Evolutionary conservation across 2,329 filamentous ascomycete species (phyloP).

Genomic region (Didymella sp.): DNA sequence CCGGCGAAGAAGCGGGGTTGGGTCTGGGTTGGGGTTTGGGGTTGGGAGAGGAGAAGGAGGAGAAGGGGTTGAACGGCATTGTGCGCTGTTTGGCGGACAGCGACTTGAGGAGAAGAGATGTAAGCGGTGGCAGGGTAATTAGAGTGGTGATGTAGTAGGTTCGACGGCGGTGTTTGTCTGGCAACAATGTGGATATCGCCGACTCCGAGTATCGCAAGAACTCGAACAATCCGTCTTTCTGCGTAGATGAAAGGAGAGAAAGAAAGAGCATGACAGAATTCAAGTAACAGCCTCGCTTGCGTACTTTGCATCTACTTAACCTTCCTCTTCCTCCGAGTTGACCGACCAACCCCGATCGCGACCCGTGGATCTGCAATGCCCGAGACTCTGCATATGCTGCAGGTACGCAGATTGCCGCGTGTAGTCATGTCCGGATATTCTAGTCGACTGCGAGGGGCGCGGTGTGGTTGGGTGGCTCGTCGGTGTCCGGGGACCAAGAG

Average conservation of each 20-base stretch:
- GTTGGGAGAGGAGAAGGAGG: not conserved
- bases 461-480: slow-evolving; percentile 19
- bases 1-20: slow-evolving; percentile 9
- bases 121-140: no score
- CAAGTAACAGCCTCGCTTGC: not conserved
- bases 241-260: not conserved
- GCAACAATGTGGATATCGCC: not conserved
- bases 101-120: no score
- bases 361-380: slow-evolving; percentile 16
- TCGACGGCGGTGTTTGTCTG: slow-evolving; percentile 6
- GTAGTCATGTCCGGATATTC: slow-evolving; percentile 8
- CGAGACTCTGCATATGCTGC: slow-evolving; percentile 11
- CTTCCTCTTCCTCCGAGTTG: no score
- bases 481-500: slow-evolving; percentile 17
- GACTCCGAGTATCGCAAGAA: not conserved
- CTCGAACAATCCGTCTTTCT: not conserved
- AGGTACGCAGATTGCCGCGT: slow-evolving; percentile 14
- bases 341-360: slow-evolving; percentile 15
- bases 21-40: not conserved
- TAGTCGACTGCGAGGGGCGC: not conserved
- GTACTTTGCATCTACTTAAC: slow-evolving; percentile 10
- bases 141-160: slow-evolving; percentile 3
- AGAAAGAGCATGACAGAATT: not conserved
- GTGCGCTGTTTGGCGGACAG: not conserved
- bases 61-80: no score